Evolutionary conservation across 495 filamentous ascomycete genomes (phyloP).

Genomic region (Aspergillus bridgeri): DNA sequence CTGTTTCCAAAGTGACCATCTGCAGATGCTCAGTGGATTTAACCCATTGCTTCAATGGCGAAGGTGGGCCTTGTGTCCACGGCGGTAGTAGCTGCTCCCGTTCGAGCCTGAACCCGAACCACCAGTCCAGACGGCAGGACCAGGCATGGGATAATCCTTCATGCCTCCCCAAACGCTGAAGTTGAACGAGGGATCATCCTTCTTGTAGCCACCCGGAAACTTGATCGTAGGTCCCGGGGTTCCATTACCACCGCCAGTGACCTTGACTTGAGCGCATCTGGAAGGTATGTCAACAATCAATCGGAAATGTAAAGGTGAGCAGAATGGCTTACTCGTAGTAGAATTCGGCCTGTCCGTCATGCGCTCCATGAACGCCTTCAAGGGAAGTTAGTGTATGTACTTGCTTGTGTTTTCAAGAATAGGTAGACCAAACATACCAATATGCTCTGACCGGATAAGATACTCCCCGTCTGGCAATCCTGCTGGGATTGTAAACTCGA

Average conservation of each 20-base stretch:
- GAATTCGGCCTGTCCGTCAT: slow-evolving; percentile 5
- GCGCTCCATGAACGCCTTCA: slow-evolving; percentile 6
- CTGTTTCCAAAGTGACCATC: too few species aligned
- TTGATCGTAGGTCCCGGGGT: slow-evolving; percentile 42
- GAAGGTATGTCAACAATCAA: background rate
- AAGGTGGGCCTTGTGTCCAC: too few species aligned
- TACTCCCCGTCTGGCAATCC: slow-evolving; percentile 54
- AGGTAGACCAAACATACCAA: slow-evolving; percentile 23
- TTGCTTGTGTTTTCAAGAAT: background rate
- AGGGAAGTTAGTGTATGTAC: background rate
- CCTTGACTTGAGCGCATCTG: slow-evolving; percentile 53
- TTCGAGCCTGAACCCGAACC: background rate
- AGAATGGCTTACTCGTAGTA: background rate
- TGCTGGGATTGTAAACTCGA: slow-evolving; percentile 47
- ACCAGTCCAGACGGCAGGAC: slow-evolving; percentile 5
- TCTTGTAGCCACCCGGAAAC: slow-evolving; percentile 50
- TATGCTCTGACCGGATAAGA: slow-evolving; percentile 56
- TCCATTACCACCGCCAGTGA: slow-evolving; percentile 49
- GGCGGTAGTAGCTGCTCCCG: too few species aligned
- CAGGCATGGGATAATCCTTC: slow-evolving; percentile 8
- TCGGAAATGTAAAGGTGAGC: background rate
- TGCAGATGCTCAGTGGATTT: too few species aligned
- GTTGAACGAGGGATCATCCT: slow-evolving; percentile 7
- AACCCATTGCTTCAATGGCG: too few species aligned
- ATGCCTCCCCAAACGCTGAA: slow-evolving; percentile 1